Base-by-base conservation (phyloP, 345 rosid genomes). In the Populus simonii region DNA sequence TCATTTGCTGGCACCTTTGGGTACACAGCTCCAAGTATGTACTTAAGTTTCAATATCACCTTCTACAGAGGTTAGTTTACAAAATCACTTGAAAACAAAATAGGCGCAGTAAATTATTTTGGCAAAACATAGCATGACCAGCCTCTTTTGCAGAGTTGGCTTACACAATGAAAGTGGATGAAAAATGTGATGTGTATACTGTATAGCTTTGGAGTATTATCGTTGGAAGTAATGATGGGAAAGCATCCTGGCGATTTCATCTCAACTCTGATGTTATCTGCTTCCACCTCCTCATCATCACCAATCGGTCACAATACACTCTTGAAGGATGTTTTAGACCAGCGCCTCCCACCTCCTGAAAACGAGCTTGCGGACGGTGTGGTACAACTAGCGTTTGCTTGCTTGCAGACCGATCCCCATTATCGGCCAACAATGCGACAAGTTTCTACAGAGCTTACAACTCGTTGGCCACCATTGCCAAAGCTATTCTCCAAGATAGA, bases 231-330 rank as follows among this genome's bases (percentile, higher is more conserved):
- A 12, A 16, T 80, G 1, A 71, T 71, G 69, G 79, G 76, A 20
- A 80, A 27, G 68, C 79, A 75, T 66, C 79, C 80, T 38, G 69
- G 79, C 16, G 76, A 80, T 55, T 41, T 80, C 12, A 31, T 66
- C 10, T 71, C 76, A 38, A 22, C 66, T 7, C 5, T 43, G 1
- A 61, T 47, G 43, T 23, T 23, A 18, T 39, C 63, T 31, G 11
- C 36, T 35, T 35, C 36, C 36, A 35, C 36, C 36, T 35, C 36
- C 36, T 35, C 36, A 35, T 35, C 47, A 8, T 16, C 68, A 63
- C 27, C 16, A 27, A 63, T 27, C 27, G 33, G 12, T 23, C 63
- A 45, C 15, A 71, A 75, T 15, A n/a, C n/a, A n/a, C n/a, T n/a
- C n/a, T n/a, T n/a, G n/a, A n/a, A n/a, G n/a, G n/a, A n/a, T n/a